Evolutionary conservation across 2,329 filamentous ascomycete genomes (phyloP).

Genomic region (Diplodia intermedia): DNA sequence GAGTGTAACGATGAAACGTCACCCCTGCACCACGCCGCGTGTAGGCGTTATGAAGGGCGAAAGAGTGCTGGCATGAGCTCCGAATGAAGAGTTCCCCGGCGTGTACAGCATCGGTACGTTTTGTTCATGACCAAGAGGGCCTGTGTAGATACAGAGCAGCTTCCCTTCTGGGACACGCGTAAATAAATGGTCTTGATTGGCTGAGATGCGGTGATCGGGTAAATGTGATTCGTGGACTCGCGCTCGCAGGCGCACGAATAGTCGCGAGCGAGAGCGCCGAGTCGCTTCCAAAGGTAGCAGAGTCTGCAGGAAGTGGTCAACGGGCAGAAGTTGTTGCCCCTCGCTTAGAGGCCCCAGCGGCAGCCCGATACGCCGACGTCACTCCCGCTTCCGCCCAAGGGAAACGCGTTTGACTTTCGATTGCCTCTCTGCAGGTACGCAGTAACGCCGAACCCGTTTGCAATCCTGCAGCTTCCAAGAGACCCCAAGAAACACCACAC

Average conservation of each 20-base stretch:
- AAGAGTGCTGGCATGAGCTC: too few relatives aligned
- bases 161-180: neutral
- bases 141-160: neutral
- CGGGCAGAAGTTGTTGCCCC: slow-evolving; percentile 19
- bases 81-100: too few relatives aligned
- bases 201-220: neutral
- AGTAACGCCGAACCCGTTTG: slow-evolving; percentile 10
- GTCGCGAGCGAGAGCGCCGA: neutral
- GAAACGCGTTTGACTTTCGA: slow-evolving; percentile 26
- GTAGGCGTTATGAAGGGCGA: too few relatives aligned
- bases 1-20: too few relatives aligned
- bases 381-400: slow-evolving; percentile 25
- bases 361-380: slow-evolving; percentile 29
- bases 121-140: neutral
- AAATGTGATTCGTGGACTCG: neutral
- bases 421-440: slow-evolving; percentile 26
- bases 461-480: slow-evolving; percentile 17
- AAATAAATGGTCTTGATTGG: neutral
- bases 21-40: too few relatives aligned
- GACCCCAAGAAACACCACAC: neutral
- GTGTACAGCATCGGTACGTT: too few relatives aligned
- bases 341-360: slow-evolving; percentile 26
- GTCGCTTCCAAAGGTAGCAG: neutral
- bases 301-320: neutral
- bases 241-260: neutral